A percentile compares a stretch with the other conserved stretches of the same genome.
These are phyloP conservation scores for Linum tenue DNA, from an alignment of 345 rosid genomes.

Conservation along the genomic window DNA sequence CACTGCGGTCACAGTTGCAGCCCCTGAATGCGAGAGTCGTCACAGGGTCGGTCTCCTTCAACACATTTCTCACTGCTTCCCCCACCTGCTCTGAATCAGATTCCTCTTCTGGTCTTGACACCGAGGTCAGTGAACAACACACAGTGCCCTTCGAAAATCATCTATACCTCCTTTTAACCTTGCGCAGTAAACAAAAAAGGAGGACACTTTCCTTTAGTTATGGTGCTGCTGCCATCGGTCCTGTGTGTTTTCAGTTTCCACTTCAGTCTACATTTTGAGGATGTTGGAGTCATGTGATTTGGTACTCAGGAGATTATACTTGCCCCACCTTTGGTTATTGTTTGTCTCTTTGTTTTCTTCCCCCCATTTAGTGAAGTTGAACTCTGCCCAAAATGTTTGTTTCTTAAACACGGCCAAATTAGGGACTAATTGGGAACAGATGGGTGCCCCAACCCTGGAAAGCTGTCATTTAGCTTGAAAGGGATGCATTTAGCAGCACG, in stretches of 20 bases:
- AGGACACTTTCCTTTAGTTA: too few species aligned
- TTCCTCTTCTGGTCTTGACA: background rate
- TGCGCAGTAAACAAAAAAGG: background rate
- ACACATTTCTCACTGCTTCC: background rate
- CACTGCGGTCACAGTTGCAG: background rate
- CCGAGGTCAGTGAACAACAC: background rate
- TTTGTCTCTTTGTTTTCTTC: background rate
- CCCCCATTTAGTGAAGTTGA: background rate
- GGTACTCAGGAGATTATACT: background rate
- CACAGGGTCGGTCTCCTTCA: background rate
- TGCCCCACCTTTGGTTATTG: background rate
- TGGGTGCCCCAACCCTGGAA: background rate
- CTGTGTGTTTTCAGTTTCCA: background rate
- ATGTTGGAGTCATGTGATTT: background rate
- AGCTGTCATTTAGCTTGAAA: too few species aligned
- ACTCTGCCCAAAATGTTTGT: too few species aligned
- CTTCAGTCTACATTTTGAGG: background rate
- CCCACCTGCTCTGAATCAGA: background rate
- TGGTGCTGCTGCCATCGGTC: background rate
- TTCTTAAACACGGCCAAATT: background rate
- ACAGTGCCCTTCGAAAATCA: background rate
- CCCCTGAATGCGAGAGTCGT: background rate
- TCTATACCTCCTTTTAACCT: background rate
- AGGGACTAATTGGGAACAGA: background rate
- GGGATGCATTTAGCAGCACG: too few species aligned